Evolutionary conservation across 257 asterid species (phyloP).

Genomic region (Scutellaria galericulata): DNA sequence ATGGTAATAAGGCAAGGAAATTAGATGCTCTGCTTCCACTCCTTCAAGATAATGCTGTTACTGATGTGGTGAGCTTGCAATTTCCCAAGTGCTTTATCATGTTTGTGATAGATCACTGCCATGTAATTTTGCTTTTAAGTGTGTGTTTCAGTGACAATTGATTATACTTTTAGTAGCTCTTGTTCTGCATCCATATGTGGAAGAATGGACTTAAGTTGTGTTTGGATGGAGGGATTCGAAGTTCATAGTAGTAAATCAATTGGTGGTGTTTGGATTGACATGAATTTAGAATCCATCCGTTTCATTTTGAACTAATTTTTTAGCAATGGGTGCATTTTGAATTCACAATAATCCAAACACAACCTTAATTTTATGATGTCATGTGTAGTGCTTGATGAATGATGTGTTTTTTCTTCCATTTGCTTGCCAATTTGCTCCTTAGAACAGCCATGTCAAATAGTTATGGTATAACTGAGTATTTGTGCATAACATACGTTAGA

Average conservation of each 20-base stretch:
- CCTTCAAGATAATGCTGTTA: constrained; percentile 65
- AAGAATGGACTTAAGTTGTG: not conserved
- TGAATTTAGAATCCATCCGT: too few relatives aligned
- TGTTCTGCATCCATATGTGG: not conserved
- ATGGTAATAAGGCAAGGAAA: constrained; percentile 94
- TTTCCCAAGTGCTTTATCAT: not conserved
- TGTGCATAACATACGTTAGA: not conserved
- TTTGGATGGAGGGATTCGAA: too few relatives aligned
- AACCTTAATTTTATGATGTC: not conserved
- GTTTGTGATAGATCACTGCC: not conserved
- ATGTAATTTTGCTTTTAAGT: not conserved
- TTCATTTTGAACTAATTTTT: too few relatives aligned
- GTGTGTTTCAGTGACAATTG: not conserved
- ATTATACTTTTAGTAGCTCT: not conserved
- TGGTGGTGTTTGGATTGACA: too few relatives aligned
- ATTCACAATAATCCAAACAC: too few relatives aligned
- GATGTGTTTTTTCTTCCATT: constrained; percentile 19
- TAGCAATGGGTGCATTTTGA: too few relatives aligned
- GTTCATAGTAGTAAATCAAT: too few relatives aligned
- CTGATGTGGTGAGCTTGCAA: constrained; percentile 75
- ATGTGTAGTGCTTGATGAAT: constrained; percentile 5
- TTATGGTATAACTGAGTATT: not conserved
- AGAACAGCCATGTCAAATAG: constrained; percentile 2
- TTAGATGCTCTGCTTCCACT: constrained; percentile 88
- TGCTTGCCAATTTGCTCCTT: constrained; percentile 7